These are phyloP conservation scores for Arabidopsis arenosa DNA, from an alignment of 345 rosid species.

Conservation along the genomic window DNA sequence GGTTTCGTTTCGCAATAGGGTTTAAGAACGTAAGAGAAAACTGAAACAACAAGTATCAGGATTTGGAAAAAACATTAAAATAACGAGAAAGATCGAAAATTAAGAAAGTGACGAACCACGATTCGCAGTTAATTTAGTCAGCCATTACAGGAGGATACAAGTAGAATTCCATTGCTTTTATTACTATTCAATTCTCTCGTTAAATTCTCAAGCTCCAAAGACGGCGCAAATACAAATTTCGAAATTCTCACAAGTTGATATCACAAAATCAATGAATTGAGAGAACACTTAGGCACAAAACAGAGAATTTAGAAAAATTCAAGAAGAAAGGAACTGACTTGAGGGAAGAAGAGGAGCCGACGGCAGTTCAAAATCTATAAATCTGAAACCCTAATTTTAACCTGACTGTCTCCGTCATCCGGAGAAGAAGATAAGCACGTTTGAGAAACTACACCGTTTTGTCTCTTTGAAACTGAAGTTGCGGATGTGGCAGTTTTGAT, in stretches of 20 bases:
- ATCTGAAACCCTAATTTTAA: slow-evolving; percentile 43
- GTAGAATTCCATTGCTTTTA: slow-evolving; percentile 63
- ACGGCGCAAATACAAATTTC: background rate
- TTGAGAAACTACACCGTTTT: slow-evolving; percentile 25
- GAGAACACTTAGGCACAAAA: too few relatives aligned
- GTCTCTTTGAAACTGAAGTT: too few relatives aligned
- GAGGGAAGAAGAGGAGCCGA: slow-evolving; percentile 50
- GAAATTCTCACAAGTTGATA: slow-evolving; percentile 1
- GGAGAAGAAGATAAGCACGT: slow-evolving; percentile 8
- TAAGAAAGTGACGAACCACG: slow-evolving; percentile 57
- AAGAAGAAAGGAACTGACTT: slow-evolving; percentile 51
- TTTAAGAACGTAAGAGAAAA: background rate
- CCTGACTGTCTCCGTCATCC: slow-evolving; percentile 24
- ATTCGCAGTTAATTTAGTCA: slow-evolving; percentile 88
- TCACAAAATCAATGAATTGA: too few relatives aligned
- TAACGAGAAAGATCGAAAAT: background rate
- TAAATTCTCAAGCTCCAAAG: slow-evolving; percentile 7
- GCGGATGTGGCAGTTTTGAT: too few relatives aligned
- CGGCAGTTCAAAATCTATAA: slow-evolving; percentile 42
- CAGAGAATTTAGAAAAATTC: background rate
- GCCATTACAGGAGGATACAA: slow-evolving; percentile 81
- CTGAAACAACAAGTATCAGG: slow-evolving; percentile 34
- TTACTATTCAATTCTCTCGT: slow-evolving; percentile 50
- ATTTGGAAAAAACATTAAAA: background rate
- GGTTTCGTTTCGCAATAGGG: background rate